Evolutionary conservation across 495 filamentous ascomycete genomes (phyloP).

Genomic region (Aspergillus bertholletiae): DNA sequence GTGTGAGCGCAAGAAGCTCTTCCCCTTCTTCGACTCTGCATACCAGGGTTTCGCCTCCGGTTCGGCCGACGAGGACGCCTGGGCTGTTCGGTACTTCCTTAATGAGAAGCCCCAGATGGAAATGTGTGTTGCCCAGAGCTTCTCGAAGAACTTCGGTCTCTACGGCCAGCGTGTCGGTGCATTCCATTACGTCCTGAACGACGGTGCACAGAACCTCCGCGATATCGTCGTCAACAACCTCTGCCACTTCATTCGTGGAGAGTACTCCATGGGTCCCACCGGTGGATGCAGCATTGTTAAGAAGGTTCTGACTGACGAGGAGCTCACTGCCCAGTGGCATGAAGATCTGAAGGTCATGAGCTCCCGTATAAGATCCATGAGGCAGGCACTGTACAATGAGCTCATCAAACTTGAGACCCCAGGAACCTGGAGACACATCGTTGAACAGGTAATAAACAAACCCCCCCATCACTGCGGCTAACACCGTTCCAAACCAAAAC

Average conservation of each 20-base stretch:
- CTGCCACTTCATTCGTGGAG: conserved; percentile 44
- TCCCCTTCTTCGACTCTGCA: conserved; percentile 55
- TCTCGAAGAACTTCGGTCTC: conserved; percentile 56
- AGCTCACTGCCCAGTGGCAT: conserved; percentile 45
- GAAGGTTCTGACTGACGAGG: conserved; percentile 38
- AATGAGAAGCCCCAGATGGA: conserved; percentile 47
- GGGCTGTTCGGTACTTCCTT: conserved; percentile 52
- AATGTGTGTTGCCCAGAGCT: conserved; percentile 49
- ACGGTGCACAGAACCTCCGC: conserved; percentile 26
- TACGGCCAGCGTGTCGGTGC: conserved; percentile 51
- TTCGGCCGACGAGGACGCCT: conserved; percentile 48
- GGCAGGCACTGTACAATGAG: conserved; percentile 41
- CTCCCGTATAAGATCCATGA: conserved; percentile 48
- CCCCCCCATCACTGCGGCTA: not conserved
- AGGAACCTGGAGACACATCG: conserved; percentile 48
- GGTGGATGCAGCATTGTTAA: conserved; percentile 49
- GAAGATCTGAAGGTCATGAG: conserved; percentile 49
- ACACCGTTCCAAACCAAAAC: not conserved
- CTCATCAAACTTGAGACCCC: conserved; percentile 41
- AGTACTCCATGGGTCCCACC: conserved; percentile 48
- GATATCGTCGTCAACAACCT: conserved; percentile 41
- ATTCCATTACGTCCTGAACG: conserved; percentile 43
- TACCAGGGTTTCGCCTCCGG: conserved; percentile 59
- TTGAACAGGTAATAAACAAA: conserved; percentile 35
- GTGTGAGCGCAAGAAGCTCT: conserved; percentile 48